These are phyloP conservation scores for Diplodia sapinea DNA, from an alignment of 2,329 filamentous ascomycete species.

Conservation along the genomic window DNA sequence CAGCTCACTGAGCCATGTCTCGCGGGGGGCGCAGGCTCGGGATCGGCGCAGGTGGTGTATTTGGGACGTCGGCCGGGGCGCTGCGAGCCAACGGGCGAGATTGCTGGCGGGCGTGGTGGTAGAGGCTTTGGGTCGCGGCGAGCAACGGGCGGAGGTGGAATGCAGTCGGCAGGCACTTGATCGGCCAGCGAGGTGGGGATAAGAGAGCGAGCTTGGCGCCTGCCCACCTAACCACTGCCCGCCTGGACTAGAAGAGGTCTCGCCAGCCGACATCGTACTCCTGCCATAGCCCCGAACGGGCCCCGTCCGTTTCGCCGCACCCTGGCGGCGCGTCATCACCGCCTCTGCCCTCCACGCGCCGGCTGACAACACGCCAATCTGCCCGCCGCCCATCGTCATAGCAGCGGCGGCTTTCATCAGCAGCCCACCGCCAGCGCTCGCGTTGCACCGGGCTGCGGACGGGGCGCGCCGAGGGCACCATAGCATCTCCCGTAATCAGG, in stretches of 20 bases:
- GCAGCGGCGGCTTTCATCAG: conserved; percentile 3
- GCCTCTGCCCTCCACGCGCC: neutral
- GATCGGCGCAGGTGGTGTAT: conserved; percentile 17
- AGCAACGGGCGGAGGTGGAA: conserved; percentile 19
- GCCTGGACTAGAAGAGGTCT: conserved; percentile 2
- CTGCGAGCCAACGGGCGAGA: neutral
- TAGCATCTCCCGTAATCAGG: conserved; percentile 28
- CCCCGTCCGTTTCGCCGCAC: conserved; percentile 20
- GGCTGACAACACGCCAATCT: conserved; percentile 10
- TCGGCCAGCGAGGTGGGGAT: conserved; percentile 29
- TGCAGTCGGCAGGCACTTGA: conserved; percentile 16
- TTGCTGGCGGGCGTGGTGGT: neutral
- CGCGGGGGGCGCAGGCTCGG: conserved; percentile 19
- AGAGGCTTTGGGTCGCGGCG: neutral
- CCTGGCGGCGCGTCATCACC: conserved; percentile 7
- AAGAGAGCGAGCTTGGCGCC: conserved; percentile 16
- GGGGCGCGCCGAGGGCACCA: conserved; percentile 25
- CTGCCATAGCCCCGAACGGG: conserved; percentile 9
- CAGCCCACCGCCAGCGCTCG: neutral
- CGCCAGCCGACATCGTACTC: neutral
- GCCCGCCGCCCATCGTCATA: conserved; percentile 15
- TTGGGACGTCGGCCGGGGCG: conserved; percentile 8
- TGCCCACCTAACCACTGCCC: neutral
- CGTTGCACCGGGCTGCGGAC: conserved; percentile 6
- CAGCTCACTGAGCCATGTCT: conserved; percentile 45